phyloP scores from a whole-genome alignment of 495 filamentous ascomycete genomes.

The Hypoxylon rickii region DNA sequence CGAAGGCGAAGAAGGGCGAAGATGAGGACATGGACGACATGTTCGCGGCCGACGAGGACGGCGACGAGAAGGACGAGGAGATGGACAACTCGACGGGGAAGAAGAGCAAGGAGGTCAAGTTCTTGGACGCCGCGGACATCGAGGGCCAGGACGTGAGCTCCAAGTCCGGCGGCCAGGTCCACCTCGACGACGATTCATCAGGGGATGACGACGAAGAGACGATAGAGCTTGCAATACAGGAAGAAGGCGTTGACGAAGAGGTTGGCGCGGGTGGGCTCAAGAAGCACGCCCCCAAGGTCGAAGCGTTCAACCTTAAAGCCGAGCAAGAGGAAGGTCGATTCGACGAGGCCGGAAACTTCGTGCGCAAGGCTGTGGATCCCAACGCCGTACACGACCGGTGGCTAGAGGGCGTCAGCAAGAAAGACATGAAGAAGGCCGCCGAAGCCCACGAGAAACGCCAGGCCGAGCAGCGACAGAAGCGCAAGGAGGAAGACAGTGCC shows the following conservation, averaged over 20 bases:
- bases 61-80: constrained; percentile 57
- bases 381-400: constrained; percentile 91
- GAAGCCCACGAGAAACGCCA: constrained; percentile 89
- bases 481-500: constrained; percentile 72
- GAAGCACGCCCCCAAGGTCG: constrained; percentile 91
- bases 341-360: constrained; percentile 86
- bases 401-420: constrained; percentile 90
- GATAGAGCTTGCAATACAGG: constrained; percentile 64
- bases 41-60: constrained; percentile 80
- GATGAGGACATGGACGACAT: constrained; percentile 80
- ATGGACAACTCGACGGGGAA: constrained; percentile 57
- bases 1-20: constrained; percentile 43
- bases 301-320: constrained; percentile 90
- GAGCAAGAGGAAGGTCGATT: constrained; percentile 94
- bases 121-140: constrained; percentile 76
- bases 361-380: constrained; percentile 86
- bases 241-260: constrained; percentile 79
- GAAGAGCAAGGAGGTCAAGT: constrained; percentile 78
- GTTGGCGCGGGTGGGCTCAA: constrained; percentile 88
- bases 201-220: constrained; percentile 68
- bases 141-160: constrained; percentile 80
- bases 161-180: constrained; percentile 71
- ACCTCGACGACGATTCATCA: constrained; percentile 47
- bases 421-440: constrained; percentile 85
- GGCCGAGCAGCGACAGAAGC: constrained; percentile 68